Evolutionary conservation across 306 rosid genomes (phyloP), one percentile per base, ranked within the genome.

Genomic region (Cicer bijugum): DNA sequence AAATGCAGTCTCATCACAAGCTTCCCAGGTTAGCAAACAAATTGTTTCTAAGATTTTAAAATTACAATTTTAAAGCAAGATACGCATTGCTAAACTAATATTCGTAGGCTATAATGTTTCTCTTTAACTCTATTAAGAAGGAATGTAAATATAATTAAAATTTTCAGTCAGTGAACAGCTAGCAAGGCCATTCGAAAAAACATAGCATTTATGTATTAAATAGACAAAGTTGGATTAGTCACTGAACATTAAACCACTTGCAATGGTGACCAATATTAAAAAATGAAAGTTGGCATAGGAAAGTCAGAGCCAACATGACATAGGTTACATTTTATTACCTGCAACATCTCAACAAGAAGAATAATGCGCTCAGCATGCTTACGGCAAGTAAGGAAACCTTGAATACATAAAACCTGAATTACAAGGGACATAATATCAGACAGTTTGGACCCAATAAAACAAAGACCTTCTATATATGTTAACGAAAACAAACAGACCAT

Each of bases 311-410:
- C 37, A 72, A 6, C 75, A 60, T 16, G 14, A 59, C 62, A 47
- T 75, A 59, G 51, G 50, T 43, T 52, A 67, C 28, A 35, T 62
- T 69, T 66, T 17, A 57, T 76, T 88, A 93, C 98, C 98, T 93
- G 97, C 86, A 93, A 88, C 98, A 93, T 93, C 84, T 93, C 98
- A 72, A 93, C 98, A 44, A 93, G 97, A 80, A 93, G 97, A 84
- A 93, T 91, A 79, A 93, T 77, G 33, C 98, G 93, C 78, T 93
- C 98, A 5, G 97, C 98, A 80, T 93, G 98, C 84, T 93, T 93
- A 57, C 93, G 98, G 84, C 98, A 93, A 57, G 97, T 93, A 79
- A 93, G 98, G 85, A 93, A 93, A 76, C 98, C 98, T 88, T 93
- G 98, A 85, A 93, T 93, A 89, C 98, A 91, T 73, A 93, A 85